phyloP scores from a whole-genome alignment of 371 early-diverging fungal species.

The Synchytrium microbalum region DNA sequence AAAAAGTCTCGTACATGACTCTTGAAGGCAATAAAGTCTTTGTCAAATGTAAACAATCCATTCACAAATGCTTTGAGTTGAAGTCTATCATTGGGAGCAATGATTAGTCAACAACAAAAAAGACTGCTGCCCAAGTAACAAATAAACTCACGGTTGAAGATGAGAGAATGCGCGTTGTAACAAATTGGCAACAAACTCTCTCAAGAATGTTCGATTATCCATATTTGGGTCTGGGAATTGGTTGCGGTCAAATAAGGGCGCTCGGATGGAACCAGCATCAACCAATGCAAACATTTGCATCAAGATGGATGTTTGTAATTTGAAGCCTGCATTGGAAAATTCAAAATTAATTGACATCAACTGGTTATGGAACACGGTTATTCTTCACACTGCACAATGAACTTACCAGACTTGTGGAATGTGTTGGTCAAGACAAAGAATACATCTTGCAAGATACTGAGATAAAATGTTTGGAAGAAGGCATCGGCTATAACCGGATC shows the following conservation, averaged over 20 bases:
- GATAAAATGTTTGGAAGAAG: constrained; percentile 85
- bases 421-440: constrained; percentile 94
- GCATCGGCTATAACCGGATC: constrained; percentile 71
- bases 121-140: constrained; percentile 2
- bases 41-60: constrained; percentile 75
- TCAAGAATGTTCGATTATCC: constrained; percentile 69
- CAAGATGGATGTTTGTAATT: constrained; percentile 80
- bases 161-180: constrained; percentile 88
- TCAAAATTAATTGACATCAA: constrained; percentile 13
- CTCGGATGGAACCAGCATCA: constrained; percentile 66
- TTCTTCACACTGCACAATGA: background rate
- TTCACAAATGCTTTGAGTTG: constrained; percentile 83
- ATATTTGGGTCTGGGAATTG: constrained; percentile 61
- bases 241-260: constrained; percentile 70
- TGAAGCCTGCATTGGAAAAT: constrained; percentile 59
- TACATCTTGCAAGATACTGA: constrained; percentile 85
- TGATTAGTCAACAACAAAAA: constrained; percentile 7
- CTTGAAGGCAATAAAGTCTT: constrained; percentile 76
- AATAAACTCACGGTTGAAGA: constrained; percentile 55
- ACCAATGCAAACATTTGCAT: constrained; percentile 82
- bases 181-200: constrained; percentile 70
- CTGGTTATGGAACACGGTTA: background rate
- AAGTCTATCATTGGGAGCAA: constrained; percentile 33
- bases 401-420: constrained; percentile 92
- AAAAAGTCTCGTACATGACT: constrained; percentile 92